Conservation (phyloP, 192 early-diverging fungal genomes). For the Coemansia sp. region DNA sequence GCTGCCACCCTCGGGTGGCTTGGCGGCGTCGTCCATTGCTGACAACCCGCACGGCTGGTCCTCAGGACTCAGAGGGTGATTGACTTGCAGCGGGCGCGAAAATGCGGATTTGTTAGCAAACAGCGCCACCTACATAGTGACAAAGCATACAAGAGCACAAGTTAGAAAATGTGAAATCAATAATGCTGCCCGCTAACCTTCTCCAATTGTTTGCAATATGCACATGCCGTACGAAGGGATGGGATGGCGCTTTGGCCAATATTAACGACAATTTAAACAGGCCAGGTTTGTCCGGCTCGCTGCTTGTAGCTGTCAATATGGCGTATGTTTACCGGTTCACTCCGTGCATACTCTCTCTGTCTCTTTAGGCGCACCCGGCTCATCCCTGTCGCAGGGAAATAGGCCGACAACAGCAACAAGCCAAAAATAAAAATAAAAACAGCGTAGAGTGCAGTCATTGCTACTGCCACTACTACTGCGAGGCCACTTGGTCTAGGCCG, state of each 20-base stretch:
- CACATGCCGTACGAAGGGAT: background rate
- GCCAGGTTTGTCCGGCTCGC: conserved; percentile 1
- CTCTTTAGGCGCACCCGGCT: background rate
- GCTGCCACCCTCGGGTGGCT: conserved; percentile 7
- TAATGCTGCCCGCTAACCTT: background rate
- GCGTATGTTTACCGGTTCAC: background rate
- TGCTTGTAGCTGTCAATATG: background rate
- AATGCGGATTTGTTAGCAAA: conserved; percentile 2
- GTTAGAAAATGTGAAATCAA: background rate
- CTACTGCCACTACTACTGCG: background rate
- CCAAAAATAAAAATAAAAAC: background rate
- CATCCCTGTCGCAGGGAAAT: background rate
- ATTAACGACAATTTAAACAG: conserved; percentile 8
- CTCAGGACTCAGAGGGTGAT: background rate
- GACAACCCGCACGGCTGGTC: background rate
- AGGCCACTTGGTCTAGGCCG: background rate
- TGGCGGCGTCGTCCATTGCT: background rate
- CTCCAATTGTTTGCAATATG: conserved; percentile 12
- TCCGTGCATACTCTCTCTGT: too few species aligned
- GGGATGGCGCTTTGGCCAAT: background rate
- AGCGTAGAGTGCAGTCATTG: background rate
- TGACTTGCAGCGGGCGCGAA: background rate
- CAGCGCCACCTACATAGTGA: conserved; percentile 36
- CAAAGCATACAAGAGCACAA: background rate
- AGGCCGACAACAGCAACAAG: background rate